Evolutionary conservation across 495 filamentous ascomycete genomes (phyloP), one percentile per base, ranked within the genome.

Genomic region (Lophium mytilinum): DNA sequence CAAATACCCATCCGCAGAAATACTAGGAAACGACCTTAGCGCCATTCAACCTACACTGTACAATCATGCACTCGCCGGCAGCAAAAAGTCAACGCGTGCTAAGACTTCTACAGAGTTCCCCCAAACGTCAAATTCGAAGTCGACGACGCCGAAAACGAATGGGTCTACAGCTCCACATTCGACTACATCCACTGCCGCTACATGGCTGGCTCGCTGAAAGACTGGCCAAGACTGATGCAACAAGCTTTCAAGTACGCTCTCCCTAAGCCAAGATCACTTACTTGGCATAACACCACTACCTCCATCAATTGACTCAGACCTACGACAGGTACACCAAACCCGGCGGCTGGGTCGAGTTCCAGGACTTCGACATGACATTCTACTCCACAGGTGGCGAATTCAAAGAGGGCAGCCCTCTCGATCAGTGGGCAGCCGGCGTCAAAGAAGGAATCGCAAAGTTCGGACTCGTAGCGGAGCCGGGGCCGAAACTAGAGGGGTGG

Each of bases 131-230:
- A 68, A 14, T 83, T 83, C 53, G 72, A 77, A 53, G 70, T 81
- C 36, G 78, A 81, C 53, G 79, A 81, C 58, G 1, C 65, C 68
- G 6, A 80, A 77, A 78, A 70, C 69, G 30, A 14, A 35, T 59
- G 57, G 62, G 41, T 78, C 73, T 61, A 52, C 67, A 0, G 59
- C 69, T 14, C 65, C 15, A 60, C 61, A 37, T 82, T 81, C 57
- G 81, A 83, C 67, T 77, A 75, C 53, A 72, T 83, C 46, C 79
- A 84, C 64, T 61, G 74, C 8, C 78, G 81, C 5, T 78, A 74
- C 56, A 62, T 84, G 17, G 69, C 73, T 45, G 78, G 79, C 21
- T 70, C 70, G 8, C 68, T 83, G n/a, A 24, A 56, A 9, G 73
- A 82, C 59, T 84, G 50, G 61, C 57, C 61, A 4, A 58, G 56